phyloP scores from a whole-genome alignment of 768 basidiomycete species.

The Gymnopilus junonius region DNA sequence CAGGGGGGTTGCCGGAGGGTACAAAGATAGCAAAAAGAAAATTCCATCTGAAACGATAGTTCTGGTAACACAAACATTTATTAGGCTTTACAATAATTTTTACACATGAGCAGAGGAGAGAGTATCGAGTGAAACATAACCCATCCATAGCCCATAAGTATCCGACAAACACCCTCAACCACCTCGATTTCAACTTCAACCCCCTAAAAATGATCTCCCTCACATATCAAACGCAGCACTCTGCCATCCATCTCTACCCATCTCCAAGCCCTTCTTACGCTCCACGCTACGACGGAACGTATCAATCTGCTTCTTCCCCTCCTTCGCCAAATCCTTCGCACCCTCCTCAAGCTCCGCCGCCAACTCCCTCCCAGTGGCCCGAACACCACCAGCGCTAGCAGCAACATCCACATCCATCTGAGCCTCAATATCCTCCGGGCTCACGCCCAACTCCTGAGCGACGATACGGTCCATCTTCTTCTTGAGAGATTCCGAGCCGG shows the following conservation, averaged over 20 bases:
- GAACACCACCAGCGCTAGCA: slow-evolving; percentile 11
- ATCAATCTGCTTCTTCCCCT: slow-evolving; percentile 38
- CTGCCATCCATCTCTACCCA: slow-evolving; percentile 46
- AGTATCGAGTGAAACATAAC: too few relatives aligned
- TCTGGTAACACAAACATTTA: too few relatives aligned
- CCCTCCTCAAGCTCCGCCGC: slow-evolving; percentile 25
- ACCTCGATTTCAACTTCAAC: too few relatives aligned
- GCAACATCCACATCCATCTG: slow-evolving; percentile 27
- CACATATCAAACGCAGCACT: slow-evolving; percentile 51
- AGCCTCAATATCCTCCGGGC: slow-evolving; percentile 25
- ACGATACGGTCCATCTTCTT: slow-evolving; percentile 39
- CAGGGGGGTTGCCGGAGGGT: too few relatives aligned
- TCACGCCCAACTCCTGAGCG: slow-evolving; percentile 32
- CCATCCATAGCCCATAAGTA: too few relatives aligned
- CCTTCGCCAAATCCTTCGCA: slow-evolving; percentile 33
- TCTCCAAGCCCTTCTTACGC: slow-evolving; percentile 43
- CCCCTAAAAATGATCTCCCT: too few relatives aligned
- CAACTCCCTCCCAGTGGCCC: slow-evolving; percentile 26
- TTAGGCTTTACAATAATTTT: too few relatives aligned
- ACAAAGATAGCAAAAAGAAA: too few relatives aligned
- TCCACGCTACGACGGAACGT: slow-evolving; percentile 50
- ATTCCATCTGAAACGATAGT: too few relatives aligned
- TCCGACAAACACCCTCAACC: too few relatives aligned
- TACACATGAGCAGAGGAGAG: too few relatives aligned
- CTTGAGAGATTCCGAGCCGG: slow-evolving; percentile 44